Percentiles rank a stretch among this genome's conserved stretches.
These are phyloP conservation scores for Infundibulicybe gibba DNA, from an alignment of 768 basidiomycete species.

Conservation along the genomic window DNA sequence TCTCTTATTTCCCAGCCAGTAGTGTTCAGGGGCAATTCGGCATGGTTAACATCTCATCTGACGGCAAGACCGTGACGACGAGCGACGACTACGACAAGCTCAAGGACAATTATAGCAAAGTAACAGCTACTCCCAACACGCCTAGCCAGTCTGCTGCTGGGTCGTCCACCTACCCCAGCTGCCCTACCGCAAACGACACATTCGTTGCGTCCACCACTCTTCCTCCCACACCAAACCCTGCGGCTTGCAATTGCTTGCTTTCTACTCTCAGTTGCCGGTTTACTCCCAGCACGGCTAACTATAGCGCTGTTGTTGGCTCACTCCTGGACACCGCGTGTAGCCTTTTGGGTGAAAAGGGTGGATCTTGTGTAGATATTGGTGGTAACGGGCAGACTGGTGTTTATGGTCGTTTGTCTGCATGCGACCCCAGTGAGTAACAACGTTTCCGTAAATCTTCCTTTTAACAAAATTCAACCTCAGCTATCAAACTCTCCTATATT, in stretches of 20 bases:
- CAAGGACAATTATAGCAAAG: slow-evolving; percentile 52
- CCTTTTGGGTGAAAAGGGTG: slow-evolving; percentile 57
- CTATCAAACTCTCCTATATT: slow-evolving; percentile 76
- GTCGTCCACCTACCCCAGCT: slow-evolving; percentile 55
- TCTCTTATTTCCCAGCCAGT: slow-evolving; percentile 82
- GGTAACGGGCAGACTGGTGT: slow-evolving; percentile 69
- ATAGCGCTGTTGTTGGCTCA: slow-evolving; percentile 53
- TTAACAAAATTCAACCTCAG: slow-evolving; percentile 29
- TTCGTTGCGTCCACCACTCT: slow-evolving; percentile 66
- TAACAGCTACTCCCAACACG: slow-evolving; percentile 51
- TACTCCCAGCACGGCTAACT: slow-evolving; percentile 58
- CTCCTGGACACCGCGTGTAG: slow-evolving; percentile 74
- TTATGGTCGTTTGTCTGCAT: slow-evolving; percentile 75
- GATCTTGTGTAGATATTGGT: slow-evolving; percentile 65
- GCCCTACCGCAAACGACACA: slow-evolving; percentile 57
- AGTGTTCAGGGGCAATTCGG: slow-evolving; percentile 77
- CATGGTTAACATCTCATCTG: slow-evolving; percentile 72
- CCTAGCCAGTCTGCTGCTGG: slow-evolving; percentile 45
- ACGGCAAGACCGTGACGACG: slow-evolving; percentile 63
- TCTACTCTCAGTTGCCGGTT: slow-evolving; percentile 70
- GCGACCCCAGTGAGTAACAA: slow-evolving; percentile 66
- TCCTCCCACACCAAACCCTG: slow-evolving; percentile 83
- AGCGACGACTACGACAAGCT: slow-evolving; percentile 68
- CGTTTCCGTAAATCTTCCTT: slow-evolving; percentile 5
- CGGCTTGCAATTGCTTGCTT: slow-evolving; percentile 77